phyloP scores from a whole-genome alignment of 2,329 filamentous ascomycete genomes.

The Pyricularia grisea region DNA sequence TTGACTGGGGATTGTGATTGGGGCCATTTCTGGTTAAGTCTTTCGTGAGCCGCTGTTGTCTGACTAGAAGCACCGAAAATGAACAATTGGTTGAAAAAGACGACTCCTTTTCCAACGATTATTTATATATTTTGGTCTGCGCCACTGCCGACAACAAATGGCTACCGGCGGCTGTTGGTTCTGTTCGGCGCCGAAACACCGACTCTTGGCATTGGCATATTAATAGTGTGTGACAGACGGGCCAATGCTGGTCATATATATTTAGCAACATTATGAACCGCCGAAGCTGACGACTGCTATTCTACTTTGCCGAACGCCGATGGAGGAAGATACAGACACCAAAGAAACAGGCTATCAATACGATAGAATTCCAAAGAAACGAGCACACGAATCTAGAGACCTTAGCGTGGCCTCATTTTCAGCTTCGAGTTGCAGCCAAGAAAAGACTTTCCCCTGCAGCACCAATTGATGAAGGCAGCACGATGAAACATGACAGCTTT shows the following conservation, averaged over 20 bases:
- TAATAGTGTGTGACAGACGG: neutral
- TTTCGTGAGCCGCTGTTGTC: neutral
- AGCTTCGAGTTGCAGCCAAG: too few species aligned
- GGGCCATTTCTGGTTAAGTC: neutral
- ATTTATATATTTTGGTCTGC: neutral
- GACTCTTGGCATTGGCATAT: neutral
- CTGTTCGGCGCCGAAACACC: neutral
- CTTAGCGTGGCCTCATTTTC: neutral
- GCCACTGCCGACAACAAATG: neutral
- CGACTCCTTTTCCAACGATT: neutral
- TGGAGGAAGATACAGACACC: neutral
- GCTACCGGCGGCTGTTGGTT: neutral
- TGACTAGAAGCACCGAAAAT: neutral
- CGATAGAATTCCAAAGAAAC: neutral
- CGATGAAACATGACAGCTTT: neutral
- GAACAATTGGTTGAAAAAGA: neutral
- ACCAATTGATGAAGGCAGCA: neutral
- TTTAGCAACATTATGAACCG: too few species aligned
- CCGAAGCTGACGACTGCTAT: neutral
- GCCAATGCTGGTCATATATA: neutral
- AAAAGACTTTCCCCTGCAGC: neutral
- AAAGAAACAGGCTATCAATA: neutral
- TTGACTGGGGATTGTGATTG: constrained; percentile 11
- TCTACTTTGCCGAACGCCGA: neutral
- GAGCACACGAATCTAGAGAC: neutral